These are phyloP conservation scores for Hericium alpestre DNA, from an alignment of 768 basidiomycete species.

Conservation along the genomic window DNA sequence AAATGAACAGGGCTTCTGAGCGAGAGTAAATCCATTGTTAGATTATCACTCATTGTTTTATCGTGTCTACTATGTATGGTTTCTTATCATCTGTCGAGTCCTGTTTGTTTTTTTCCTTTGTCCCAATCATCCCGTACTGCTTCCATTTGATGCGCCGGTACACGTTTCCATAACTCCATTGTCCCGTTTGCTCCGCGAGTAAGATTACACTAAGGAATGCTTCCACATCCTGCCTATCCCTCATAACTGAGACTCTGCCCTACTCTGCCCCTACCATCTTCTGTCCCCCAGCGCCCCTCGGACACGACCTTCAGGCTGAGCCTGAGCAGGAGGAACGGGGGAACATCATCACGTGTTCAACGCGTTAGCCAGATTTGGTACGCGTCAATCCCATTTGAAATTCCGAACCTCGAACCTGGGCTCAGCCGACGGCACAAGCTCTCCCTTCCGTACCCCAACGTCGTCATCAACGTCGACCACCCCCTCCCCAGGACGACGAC, in stretches of 20 bases:
- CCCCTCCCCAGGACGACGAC: neutral
- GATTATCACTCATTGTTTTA: neutral
- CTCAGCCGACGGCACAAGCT: neutral
- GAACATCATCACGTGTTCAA: neutral
- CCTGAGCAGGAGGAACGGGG: neutral
- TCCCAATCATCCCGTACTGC: no score
- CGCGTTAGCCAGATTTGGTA: neutral
- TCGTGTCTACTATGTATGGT: neutral
- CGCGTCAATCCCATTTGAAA: neutral
- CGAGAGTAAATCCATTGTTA: conserved; percentile 18
- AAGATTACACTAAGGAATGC: no score
- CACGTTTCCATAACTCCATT: no score
- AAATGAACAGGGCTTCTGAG: conserved; percentile 52
- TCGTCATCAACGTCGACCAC: neutral
- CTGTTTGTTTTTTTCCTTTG: no score
- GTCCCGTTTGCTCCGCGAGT: no score
- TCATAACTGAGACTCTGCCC: no score
- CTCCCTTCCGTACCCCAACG: neutral
- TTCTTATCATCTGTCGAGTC: neutral
- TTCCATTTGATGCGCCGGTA: no score
- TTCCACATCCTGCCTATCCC: no score
- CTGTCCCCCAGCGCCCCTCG: no score
- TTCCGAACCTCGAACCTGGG: neutral
- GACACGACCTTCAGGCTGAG: neutral
- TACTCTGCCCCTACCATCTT: no score